Conservation (phyloP, 2,329 filamentous ascomycete genomes). For the Westerdykella aurantiaca region DNA sequence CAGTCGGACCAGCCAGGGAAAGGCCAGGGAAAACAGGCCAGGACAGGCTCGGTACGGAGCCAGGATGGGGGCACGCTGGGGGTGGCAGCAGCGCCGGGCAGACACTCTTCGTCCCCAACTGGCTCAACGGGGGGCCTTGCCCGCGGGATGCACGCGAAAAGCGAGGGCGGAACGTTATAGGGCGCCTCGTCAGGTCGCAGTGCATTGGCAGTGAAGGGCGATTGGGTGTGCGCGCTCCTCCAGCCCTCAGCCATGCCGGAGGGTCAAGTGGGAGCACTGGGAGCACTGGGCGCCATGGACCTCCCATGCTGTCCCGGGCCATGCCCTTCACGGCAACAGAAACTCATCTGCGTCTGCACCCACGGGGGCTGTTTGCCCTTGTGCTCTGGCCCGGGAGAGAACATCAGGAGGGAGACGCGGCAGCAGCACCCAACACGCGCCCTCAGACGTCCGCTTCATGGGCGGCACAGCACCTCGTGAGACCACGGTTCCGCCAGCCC, state of each 20-base stretch:
- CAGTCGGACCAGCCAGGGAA: too few relatives aligned
- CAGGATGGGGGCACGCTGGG: too few relatives aligned
- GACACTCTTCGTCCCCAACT: not conserved
- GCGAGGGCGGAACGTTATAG: not conserved
- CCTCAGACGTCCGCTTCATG: not conserved
- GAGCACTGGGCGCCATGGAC: not conserved
- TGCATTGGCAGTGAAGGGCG: not conserved
- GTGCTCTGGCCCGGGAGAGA: too few relatives aligned
- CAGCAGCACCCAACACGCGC: too few relatives aligned
- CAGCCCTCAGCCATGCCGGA: not conserved
- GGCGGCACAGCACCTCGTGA: not conserved
- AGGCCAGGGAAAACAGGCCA: too few relatives aligned
- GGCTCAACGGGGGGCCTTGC: not conserved
- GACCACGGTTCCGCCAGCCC: not conserved
- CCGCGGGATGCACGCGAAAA: constrained; percentile 26
- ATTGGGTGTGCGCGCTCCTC: not conserved
- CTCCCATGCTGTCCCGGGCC: not conserved
- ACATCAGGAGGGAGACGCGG: too few relatives aligned
- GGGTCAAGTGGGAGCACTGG: not conserved
- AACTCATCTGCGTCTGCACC: too few relatives aligned
- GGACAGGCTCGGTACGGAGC: too few relatives aligned
- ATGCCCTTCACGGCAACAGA: too few relatives aligned
- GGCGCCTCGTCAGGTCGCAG: not conserved
- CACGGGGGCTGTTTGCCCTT: too few relatives aligned
- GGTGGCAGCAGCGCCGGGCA: constrained; percentile 8